These are phyloP conservation scores for Amanita thiersii DNA, from an alignment of 768 basidiomycete species.

Conservation along the genomic window DNA sequence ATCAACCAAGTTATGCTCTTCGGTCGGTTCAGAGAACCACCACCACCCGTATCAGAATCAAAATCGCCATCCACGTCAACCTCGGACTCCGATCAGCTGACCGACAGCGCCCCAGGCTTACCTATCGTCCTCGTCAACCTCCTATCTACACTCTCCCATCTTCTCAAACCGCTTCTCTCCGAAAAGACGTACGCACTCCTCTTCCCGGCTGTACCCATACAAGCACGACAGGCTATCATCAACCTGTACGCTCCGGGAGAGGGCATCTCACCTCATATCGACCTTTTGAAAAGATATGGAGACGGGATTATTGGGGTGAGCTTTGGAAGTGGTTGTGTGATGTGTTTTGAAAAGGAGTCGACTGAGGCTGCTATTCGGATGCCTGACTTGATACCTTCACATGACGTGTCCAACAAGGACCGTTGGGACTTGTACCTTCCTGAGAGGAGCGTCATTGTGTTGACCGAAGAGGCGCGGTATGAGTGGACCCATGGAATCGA, in stretches of 20 bases:
- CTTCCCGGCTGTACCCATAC: constrained; percentile 41
- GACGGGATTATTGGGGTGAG: constrained; percentile 90
- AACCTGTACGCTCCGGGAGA: constrained; percentile 87
- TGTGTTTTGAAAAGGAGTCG: constrained; percentile 52
- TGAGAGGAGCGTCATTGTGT: constrained; percentile 64
- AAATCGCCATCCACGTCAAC: not conserved
- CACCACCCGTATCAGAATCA: constrained; percentile 9
- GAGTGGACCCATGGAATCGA: constrained; percentile 87
- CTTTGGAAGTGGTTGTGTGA: constrained; percentile 70
- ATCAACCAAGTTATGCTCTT: constrained; percentile 89
- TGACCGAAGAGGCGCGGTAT: constrained; percentile 79
- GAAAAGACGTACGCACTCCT: constrained; percentile 42
- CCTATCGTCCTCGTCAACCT: constrained; percentile 50
- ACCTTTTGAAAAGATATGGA: constrained; percentile 74
- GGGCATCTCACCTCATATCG: constrained; percentile 85
- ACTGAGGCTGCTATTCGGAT: constrained; percentile 3
- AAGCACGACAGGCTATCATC: constrained; percentile 78
- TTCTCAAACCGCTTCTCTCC: constrained; percentile 46
- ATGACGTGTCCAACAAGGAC: constrained; percentile 4
- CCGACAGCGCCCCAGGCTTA: constrained; percentile 30
- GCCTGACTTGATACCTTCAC: no score
- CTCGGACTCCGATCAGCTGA: not conserved
- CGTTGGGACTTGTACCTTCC: constrained; percentile 62
- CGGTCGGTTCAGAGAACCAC: constrained; percentile 28
- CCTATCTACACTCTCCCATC: constrained; percentile 36